Conservation (phyloP, 805 yeast species). For the Saccharomycopsis oosterbeekiorum region DNA sequence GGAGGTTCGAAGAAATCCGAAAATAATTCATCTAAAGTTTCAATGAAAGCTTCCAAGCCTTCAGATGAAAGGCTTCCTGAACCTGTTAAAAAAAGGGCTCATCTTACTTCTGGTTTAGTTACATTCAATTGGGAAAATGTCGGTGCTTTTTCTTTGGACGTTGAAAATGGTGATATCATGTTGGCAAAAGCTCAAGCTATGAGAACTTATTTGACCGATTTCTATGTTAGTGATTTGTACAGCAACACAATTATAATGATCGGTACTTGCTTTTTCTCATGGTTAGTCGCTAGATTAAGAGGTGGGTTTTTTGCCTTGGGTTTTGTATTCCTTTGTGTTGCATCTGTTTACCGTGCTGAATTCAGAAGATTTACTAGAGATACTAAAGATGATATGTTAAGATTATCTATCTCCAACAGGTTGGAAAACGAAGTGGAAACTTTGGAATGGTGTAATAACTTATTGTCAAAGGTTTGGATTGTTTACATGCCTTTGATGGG, state of each 20-base stretch:
- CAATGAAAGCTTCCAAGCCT: not conserved
- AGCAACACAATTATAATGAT: conserved; percentile 54
- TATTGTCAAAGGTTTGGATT: conserved; percentile 75
- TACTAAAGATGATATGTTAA: conserved; percentile 64
- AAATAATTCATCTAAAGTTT: not conserved
- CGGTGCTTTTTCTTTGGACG: conserved; percentile 7
- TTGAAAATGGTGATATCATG: conserved; percentile 18
- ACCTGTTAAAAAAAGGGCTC: conserved; percentile 4
- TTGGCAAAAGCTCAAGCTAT: conserved; percentile 29
- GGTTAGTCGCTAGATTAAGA: conserved; percentile 54
- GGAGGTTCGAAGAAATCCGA: not conserved
- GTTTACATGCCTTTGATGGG: conserved; percentile 81
- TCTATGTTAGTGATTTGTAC: conserved; percentile 62
- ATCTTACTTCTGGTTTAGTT: conserved; percentile 13
- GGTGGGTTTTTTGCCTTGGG: conserved; percentile 55
- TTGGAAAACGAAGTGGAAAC: conserved; percentile 59
- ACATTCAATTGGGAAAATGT: conserved; percentile 17
- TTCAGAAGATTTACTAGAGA: conserved; percentile 67
- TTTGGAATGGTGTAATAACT: conserved; percentile 73
- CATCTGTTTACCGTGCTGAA: conserved; percentile 63
- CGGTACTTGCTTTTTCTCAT: conserved; percentile 65
- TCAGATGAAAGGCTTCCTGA: not conserved
- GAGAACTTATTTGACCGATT: conserved; percentile 55
- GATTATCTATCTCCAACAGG: conserved; percentile 53
- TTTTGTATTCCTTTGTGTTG: conserved; percentile 48